Base-by-base conservation (phyloP, 176 grass and related monocot species). In the Avena sativa region DNA sequence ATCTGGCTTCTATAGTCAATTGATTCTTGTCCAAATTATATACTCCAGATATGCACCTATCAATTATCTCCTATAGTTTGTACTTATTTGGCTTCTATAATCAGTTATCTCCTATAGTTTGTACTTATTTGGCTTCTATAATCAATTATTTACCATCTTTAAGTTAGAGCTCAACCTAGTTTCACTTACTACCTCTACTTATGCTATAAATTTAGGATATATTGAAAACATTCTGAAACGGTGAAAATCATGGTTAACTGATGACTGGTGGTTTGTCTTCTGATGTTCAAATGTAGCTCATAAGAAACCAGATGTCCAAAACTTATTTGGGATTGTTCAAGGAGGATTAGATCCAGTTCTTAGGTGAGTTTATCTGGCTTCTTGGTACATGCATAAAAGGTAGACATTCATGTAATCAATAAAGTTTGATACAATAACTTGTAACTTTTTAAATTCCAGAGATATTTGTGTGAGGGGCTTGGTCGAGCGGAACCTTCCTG, bases 251-350 rank as follows among this genome's bases (percentile, higher is more conserved):
- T 55, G 51, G 62, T 70, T 88, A 78, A 88, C 72, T 85, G 81
- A 85, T 51, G 38, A 26, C 15, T 34, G 36, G 10, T 71, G 13
- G 76, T 70, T 81, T 76, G 60, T 72, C n/a, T 66, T 89, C 49
- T 49, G 68, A 86, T 91, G 38, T 82, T 92, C 80, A 94, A 92
- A 55, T 83, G 67, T 88, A 98, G 92, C 96, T 93, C 92, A 98
- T 88, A 91, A 98, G 90, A 98, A 90, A 88, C 92, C 97, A 56
- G 85, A 94, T 85, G 90, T 79, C n/a, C 97, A 98, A 73, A 94
- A 96, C 50, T 91, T 98, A 89, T 98, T 98, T 86, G 97, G 94
- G 86, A 96, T 98, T 87, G 97, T 96, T 62, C 93, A 98, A 98
- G 96, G 97, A 88, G 97, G 94, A 84, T 83, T 98, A 81, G 94